These are phyloP conservation scores for Kodamaea plutei DNA, from an alignment of 1,139 yeast genomes.

Conservation along the genomic window DNA sequence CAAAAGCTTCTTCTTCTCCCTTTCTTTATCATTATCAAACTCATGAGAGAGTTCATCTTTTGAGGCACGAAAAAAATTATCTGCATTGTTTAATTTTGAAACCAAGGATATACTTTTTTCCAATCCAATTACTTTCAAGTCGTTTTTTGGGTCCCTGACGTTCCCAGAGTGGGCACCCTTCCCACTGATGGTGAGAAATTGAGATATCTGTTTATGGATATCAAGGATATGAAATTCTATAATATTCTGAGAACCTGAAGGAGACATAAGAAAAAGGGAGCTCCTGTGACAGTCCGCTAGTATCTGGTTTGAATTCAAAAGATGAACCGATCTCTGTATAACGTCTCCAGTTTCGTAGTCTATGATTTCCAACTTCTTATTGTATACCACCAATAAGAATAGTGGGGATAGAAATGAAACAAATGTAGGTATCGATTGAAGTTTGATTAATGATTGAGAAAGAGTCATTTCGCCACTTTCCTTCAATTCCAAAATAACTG, in stretches of 20 bases:
- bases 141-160: slow-evolving; percentile 26
- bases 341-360: slow-evolving; percentile 42
- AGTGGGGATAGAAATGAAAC: slow-evolving; percentile 40
- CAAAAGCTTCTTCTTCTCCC: slow-evolving; percentile 29
- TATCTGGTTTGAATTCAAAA: slow-evolving; percentile 23
- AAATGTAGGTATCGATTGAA: slow-evolving; percentile 27
- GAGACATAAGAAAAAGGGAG: slow-evolving; percentile 24
- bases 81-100: slow-evolving; percentile 20
- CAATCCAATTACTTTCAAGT: slow-evolving; percentile 32
- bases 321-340: slow-evolving; percentile 39
- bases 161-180: slow-evolving; percentile 16
- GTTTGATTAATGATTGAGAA: slow-evolving; percentile 20
- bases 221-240: slow-evolving; percentile 27
- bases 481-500: slow-evolving; percentile 14
- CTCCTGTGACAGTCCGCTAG: slow-evolving; percentile 13
- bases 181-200: slow-evolving; percentile 28
- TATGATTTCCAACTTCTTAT: slow-evolving; percentile 41
- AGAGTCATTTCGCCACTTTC: slow-evolving; percentile 8
- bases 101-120: slow-evolving; percentile 34
- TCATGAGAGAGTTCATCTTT: slow-evolving; percentile 7
- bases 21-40: slow-evolving; percentile 10
- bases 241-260: slow-evolving; percentile 20
- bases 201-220: slow-evolving; percentile 40
- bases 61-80: slow-evolving; percentile 21
- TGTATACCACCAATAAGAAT: slow-evolving; percentile 39